Evolutionary conservation across 2,329 filamentous ascomycete species (phyloP).

Genomic region (Albifimbria verrucaria): DNA sequence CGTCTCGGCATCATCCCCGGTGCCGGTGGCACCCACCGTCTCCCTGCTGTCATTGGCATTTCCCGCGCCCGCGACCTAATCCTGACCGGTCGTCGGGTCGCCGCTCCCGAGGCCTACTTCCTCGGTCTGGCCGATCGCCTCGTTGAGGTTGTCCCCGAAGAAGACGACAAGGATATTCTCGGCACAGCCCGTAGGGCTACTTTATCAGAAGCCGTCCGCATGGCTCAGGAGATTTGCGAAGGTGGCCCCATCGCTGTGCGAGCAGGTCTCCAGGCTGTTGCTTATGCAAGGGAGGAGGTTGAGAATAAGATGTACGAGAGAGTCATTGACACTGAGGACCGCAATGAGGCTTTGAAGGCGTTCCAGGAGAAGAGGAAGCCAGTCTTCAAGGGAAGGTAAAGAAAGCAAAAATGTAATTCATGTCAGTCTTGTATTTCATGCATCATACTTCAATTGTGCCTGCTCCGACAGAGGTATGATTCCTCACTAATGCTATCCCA

Average conservation of each 20-base stretch:
- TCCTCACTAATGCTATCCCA: not conserved
- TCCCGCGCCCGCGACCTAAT: slow-evolving; percentile 84
- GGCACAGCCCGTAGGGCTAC: slow-evolving; percentile 62
- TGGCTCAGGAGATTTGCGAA: slow-evolving; percentile 84
- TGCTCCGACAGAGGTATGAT: not conserved
- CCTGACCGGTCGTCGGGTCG: slow-evolving; percentile 82
- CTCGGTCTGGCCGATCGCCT: slow-evolving; percentile 86
- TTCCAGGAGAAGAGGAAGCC: slow-evolving; percentile 67
- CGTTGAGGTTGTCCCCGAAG: slow-evolving; percentile 66
- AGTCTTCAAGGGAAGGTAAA: slow-evolving; percentile 45
- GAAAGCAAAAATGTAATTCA: not conserved
- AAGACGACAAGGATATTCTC: slow-evolving; percentile 50
- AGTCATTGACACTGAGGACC: slow-evolving; percentile 80
- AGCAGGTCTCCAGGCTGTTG: slow-evolving; percentile 76
- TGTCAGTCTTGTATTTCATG: too few species aligned
- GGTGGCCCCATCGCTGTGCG: slow-evolving; percentile 81
- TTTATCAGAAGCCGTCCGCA: slow-evolving; percentile 69
- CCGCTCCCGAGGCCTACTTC: slow-evolving; percentile 83
- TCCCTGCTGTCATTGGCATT: slow-evolving; percentile 77
- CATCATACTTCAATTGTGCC: too few species aligned
- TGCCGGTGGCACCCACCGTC: slow-evolving; percentile 85
- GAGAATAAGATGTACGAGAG: slow-evolving; percentile 85
- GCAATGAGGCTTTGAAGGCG: slow-evolving; percentile 81
- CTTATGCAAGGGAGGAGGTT: slow-evolving; percentile 67
- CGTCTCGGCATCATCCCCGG: slow-evolving; percentile 91